Base-by-base conservation (phyloP, 305 asterid genomes). In the Lippia alba region DNA sequence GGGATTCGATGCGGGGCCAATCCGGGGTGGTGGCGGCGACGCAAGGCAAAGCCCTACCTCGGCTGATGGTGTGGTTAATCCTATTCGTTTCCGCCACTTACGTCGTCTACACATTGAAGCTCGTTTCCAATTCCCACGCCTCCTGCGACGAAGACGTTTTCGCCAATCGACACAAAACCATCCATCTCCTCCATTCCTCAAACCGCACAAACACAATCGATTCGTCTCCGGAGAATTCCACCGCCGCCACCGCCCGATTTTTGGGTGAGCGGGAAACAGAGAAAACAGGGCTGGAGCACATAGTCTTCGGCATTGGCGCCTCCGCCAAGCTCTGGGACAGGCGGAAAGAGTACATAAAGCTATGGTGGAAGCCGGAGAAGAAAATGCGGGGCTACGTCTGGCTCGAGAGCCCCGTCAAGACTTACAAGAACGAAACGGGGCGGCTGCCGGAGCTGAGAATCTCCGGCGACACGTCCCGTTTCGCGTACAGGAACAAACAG, bases 261-360 rank as follows among this genome's bases (percentile, higher is more conserved):
- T 7, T 36, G 32, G 60, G 12, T 2, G 51, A 41, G 20, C 14
- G 11, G 16, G 51, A 60, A 33, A 12, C 69, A 36, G 0, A 53
- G n/a, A 80, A 74, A 68, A 88, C 96, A 0, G 85, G 87, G 14
- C 55, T 94, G 8, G 84, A 85, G 49, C 91, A 94, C 82, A 64
- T 94, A 8, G 88, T 87, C 12, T 94, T 94, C 77, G 97, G 99
- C 84, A 91, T 94, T 76, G 97, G 92, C 0, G 99, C 99, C 0
- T 94, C 99, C 0, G 83, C 96, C 1, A 88, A 91, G 80, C 79
- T 94, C 0, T 94, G 99, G 99, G 59, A 56, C 8, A 74, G 79
- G 67, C 57, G 99, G n/a, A 91, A 88, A 71, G 89, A 87, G 67
- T 94, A 94, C 83, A 91, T 91, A 3, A 91, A 94, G 78, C 72